Base-by-base conservation (phyloP, 139 green algal species). In the Choricystis sp. region DNA sequence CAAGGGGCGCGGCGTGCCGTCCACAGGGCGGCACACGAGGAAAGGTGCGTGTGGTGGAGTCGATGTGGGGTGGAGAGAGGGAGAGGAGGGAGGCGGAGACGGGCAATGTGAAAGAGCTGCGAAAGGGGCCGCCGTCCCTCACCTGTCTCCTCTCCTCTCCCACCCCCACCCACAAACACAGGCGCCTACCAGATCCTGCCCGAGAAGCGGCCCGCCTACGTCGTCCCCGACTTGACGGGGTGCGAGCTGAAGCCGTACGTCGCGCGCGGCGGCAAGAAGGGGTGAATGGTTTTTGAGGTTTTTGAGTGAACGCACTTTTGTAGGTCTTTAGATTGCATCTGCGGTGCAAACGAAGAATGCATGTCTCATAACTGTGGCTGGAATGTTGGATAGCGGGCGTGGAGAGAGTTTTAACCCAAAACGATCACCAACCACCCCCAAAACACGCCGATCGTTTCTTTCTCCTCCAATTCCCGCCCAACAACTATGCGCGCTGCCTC, bases 1-100 rank as follows among this genome's bases (percentile, higher is more conserved):
- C 62, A 85, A 85, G 72, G 78, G 78, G 5, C 82, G 79, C 64
- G 78, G 78, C 2, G 61, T 52, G 1, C 22, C 29, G 4, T 22
- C 67, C 2, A 71, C 70, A 23, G 78, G 78, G 5, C 57, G 57
- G 3, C 72, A 85, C 57, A 84, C 78, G n/a, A 60, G 49, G 19
- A 83, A 86, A 73, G 78, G 77, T 81, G 49, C 40, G 48, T 27
- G 19, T 14, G 19, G 19, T 55, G 25, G 26, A 22, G 1, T 61
- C 19, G 55, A 64, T 52, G 14, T 20, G 19, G 23, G 28, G 5
- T 4, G 23, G n/a, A 2, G 19, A 30, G 20, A 4, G 29, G 28
- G 23, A 19, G 25, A 19, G 40, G 64, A 20, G 28, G 22, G 28
- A 9, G 26, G 30, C 14, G 31, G 27, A 9, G n/a, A 29, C 55